Evolutionary conservation across 345 rosid species (phyloP).

Genomic region (Euphorbia tirucalli): DNA sequence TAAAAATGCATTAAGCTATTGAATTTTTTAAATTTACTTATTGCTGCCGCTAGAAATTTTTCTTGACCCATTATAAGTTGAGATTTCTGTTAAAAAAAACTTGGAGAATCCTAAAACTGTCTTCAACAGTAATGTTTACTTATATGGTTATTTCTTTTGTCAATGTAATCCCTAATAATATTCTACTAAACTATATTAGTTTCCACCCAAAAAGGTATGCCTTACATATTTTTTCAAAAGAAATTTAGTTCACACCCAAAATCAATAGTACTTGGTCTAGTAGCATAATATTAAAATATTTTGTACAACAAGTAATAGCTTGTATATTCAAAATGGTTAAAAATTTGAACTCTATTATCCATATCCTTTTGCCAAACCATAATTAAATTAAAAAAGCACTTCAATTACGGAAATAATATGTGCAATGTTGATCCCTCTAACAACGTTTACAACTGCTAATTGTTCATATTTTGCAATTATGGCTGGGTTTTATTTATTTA

Average conservation of each 20-base stretch:
- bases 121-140: background rate
- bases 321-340: background rate
- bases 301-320: background rate
- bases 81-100: background rate
- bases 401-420: no score
- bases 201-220: background rate
- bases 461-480: no score
- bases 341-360: background rate
- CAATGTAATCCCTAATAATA: background rate
- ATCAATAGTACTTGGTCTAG: background rate
- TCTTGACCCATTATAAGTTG: background rate
- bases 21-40: background rate
- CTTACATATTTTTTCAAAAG: background rate
- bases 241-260: background rate
- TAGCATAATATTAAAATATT: background rate
- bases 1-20: background rate
- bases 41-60: background rate
- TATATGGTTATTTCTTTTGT: background rate
- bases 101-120: background rate
- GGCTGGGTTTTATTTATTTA: no score
- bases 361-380: background rate
- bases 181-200: background rate
- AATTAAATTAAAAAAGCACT: no score
- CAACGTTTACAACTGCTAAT: no score
- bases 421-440: no score